Evolutionary conservation across 2,329 filamentous ascomycete species (phyloP).

Genomic region (Sporothrix mexicana): DNA sequence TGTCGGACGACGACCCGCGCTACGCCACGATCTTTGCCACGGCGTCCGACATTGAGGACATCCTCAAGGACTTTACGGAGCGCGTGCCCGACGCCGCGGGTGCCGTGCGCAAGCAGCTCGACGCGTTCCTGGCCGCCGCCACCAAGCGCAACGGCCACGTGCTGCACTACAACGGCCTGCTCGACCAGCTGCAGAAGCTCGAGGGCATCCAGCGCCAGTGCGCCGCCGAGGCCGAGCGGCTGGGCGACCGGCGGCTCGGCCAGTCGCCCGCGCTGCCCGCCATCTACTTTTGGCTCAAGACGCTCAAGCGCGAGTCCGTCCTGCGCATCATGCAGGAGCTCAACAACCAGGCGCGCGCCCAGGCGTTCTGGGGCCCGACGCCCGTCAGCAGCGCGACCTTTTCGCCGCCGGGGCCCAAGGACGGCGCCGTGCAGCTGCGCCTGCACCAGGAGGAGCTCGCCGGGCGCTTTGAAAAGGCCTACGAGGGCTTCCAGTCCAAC

Average conservation of each 20-base stretch:
- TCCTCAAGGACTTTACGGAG: not conserved
- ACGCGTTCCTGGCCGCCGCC: not conserved
- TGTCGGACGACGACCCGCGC: not conserved
- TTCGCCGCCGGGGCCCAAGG: not conserved
- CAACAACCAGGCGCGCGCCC: slow-evolving; percentile 9
- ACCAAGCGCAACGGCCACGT: slow-evolving; percentile 6
- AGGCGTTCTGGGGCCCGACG: not conserved
- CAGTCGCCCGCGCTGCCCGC: not conserved
- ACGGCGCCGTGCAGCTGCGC: not conserved
- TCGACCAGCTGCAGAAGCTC: not conserved
- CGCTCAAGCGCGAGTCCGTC: not conserved
- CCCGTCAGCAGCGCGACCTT: not conserved
- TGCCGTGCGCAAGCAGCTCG: not conserved
- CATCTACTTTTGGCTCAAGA: slow-evolving; percentile 17
- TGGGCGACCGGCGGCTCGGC: not conserved
- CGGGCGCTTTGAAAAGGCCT: not conserved
- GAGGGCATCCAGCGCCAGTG: not conserved
- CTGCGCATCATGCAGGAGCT: not conserved
- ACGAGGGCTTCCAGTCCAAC: not conserved
- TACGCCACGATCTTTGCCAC: not conserved
- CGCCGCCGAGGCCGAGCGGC: not conserved
- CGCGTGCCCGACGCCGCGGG: not conserved
- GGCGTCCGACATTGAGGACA: not conserved
- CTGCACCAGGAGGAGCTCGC: not conserved
- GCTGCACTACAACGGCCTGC: slow-evolving; percentile 3